These are phyloP conservation scores for Boletus bicolor DNA, from an alignment of 768 basidiomycete genomes.

Conservation along the genomic window DNA sequence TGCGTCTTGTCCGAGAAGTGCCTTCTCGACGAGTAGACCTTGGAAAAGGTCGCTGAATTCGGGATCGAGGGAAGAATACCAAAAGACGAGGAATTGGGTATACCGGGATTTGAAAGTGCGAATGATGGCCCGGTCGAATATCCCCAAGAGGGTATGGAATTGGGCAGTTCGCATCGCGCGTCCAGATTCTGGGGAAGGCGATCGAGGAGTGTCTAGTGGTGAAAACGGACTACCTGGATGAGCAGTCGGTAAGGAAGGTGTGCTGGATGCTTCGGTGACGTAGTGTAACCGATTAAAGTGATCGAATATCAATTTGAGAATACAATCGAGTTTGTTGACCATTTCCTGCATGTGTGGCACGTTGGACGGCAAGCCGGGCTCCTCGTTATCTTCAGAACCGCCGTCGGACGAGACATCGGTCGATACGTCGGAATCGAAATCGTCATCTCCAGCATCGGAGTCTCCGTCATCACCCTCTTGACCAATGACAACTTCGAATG, in stretches of 20 bases:
- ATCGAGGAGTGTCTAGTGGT: conserved; percentile 21
- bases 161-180: conserved; percentile 51
- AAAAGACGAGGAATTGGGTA: conserved; percentile 96
- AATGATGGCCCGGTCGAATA: conserved; percentile 92
- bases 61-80: conserved; percentile 86
- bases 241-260: conserved; percentile 10
- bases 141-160: conserved; percentile 84
- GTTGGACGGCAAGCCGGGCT: conserved; percentile 42
- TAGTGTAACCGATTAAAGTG: conserved; percentile 63
- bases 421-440: conserved; percentile 48
- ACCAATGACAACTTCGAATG: conserved; percentile 80
- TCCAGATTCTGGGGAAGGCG: conserved; percentile 32
- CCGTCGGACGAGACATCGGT: conserved; percentile 78
- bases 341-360: conserved; percentile 75
- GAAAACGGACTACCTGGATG: conserved; percentile 9
- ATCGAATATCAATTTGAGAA: conserved; percentile 80
- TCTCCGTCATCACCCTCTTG: conserved; percentile 66
- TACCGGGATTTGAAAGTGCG: conserved; percentile 97
- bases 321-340: conserved; percentile 89
- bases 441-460: conserved; percentile 52
- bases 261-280: conserved; percentile 19
- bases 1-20: conserved; percentile 57
- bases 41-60: conserved; percentile 92
- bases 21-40: conserved; percentile 90
- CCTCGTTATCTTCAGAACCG: conserved; percentile 44